A percentile compares a stretch with the other conserved stretches of the same genome.
Evolutionary conservation across 805 yeast genomes (phyloP).

Genomic region (Kodamaea nitidulidarum): DNA sequence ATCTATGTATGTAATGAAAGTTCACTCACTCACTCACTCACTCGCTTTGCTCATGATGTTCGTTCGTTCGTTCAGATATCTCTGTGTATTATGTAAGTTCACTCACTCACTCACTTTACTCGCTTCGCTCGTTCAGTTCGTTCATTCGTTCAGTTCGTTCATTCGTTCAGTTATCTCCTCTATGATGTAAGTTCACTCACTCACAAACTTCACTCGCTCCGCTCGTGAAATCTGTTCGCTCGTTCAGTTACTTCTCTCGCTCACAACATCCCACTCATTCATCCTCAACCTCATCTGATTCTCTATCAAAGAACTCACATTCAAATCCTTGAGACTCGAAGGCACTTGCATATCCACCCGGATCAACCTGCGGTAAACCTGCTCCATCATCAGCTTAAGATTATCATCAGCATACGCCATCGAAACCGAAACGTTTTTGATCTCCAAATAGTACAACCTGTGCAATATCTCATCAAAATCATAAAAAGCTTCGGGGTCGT

Average conservation of each 20-base stretch:
- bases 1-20: too few species aligned
- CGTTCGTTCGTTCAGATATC: too few species aligned
- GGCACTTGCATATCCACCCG: constrained; percentile 16
- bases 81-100: too few species aligned
- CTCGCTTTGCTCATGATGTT: too few species aligned
- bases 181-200: too few species aligned
- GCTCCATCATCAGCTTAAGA: constrained; percentile 27
- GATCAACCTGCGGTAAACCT: constrained; percentile 25
- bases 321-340: constrained; percentile 20
- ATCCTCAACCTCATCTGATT: constrained; percentile 24
- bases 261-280: constrained; percentile 34
- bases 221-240: too few species aligned
- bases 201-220: too few species aligned
- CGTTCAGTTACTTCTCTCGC: constrained; percentile 2
- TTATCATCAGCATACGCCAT: constrained; percentile 11
- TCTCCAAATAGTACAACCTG: constrained; percentile 5
- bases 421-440: constrained; percentile 2
- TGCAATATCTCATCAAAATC: constrained; percentile 20
- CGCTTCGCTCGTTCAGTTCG: too few species aligned
- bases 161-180: too few species aligned
- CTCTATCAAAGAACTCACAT: constrained; percentile 19
- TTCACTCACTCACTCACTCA: too few species aligned
- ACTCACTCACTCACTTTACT: too few species aligned
- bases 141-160: too few species aligned
- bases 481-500: constrained; percentile 12